Evolutionary conservation across 2,329 filamentous ascomycete genomes (phyloP), one percentile per base, ranked within the genome.

Genomic region (Fusarium ambrosium): DNA sequence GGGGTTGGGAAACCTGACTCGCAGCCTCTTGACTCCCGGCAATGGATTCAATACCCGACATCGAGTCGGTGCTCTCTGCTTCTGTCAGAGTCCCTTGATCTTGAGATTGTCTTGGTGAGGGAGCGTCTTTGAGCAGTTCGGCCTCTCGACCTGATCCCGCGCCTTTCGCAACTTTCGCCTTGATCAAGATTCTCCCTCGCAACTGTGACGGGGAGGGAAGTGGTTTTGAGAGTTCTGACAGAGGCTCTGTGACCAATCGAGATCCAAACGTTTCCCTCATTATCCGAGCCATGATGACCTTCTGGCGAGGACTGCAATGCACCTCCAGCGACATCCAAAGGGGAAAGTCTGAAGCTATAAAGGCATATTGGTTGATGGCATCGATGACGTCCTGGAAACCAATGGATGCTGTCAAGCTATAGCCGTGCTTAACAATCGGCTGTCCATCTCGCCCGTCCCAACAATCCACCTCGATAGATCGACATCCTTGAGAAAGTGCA

Each of bases 381-480:
- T 20, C 5, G 1, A 75, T 53, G 2, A 69, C 72, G 11, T 61
- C 51, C 11, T 45, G 39, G 2, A 74, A 74, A 13, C 53, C 56
- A 16, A 74, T 56, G 2, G 68, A 69, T 0, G 58, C 62, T 10
- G 72, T 75, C 9, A 74, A 39, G 32, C 68, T 74, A 2, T 74
- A 75, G 7, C 72, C 68, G 13, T 74, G 72, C 2, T 72, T 75
- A 2, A 74, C 71, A 0, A 74, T 36, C 0, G 72, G 72, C 1
- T 74, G 68, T 3, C 71, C 71, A 9, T 69, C 58, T 5, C 62
- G 37, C 1, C 71, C 72, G 11, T 74, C 64, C 72, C 71, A 74
- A 2, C 72, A 74, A 4, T 74, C 72, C 0, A 74, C 43, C 5
- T 74, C 72, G 1, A 74, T 56, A 1, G 60, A 74, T 7, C 71